Base-by-base conservation (phyloP, 1,284 basidiomycete genomes). In the Malassezia sympodialis region DNA sequence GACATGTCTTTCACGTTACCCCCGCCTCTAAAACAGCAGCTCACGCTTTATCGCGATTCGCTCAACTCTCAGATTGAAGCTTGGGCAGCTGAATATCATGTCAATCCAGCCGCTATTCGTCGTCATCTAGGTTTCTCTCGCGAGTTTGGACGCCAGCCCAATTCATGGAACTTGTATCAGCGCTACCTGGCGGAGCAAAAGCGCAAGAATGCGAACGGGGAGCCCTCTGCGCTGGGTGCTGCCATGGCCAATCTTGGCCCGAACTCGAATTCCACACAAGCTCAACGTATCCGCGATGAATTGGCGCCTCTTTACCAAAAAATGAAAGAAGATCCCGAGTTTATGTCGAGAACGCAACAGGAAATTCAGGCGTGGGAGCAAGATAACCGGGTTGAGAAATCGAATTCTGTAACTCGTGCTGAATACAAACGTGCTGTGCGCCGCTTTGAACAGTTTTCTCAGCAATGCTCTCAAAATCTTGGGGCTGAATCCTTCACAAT, bases 401-500 rank as follows among this genome's bases (percentile, higher is more conserved):
- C 49, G 2, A 32, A 50, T 12, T 49, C 30, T 11, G 49, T 57
- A 4, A 57, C 55, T 1, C 43, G 55, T 8, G 49, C 55, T 5
- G 55, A 57, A 26, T 57, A 57, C 37, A 57, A 57, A 43, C 55
- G 55, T 10, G 55, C 55, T 17, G 55, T 57, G 23, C 55, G 55
- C 17, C 55, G 55, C n/a, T 57, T 57, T 40, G 55, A 57, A 21
- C 55, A 57, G 28, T 52, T 57, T 19, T 47, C 55, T 8, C 50
- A 52, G 17, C 55, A 57, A 14, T 57, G 55, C 26, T 57, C 55
- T 11, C 55, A 57, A 21, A 57, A 57, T 42, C 46, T 57, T 3
- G 55, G 55, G 15, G 55, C 55, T 2, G 55, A 57, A 40, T 57
- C 55, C 11, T 57, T 57, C 11, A 57, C 55, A 1, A 57, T 57